phyloP scores from a whole-genome alignment of 305 asterid genomes.

The Fraxinus floribunda region DNA sequence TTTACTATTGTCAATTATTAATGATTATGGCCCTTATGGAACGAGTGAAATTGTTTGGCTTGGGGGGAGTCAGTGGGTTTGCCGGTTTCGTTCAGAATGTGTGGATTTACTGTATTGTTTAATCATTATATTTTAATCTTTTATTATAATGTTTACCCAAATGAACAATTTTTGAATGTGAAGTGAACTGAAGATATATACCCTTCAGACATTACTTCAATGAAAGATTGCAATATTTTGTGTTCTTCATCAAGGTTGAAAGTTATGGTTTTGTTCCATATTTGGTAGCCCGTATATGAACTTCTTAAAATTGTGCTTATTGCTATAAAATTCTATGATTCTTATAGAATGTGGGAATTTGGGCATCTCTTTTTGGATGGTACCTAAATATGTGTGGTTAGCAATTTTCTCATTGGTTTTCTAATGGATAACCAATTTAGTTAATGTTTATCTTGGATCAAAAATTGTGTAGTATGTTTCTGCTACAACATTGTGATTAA shows the following conservation, averaged over 20 bases:
- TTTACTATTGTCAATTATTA: background rate
- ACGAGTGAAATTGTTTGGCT: background rate
- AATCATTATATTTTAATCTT: background rate
- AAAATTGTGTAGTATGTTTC: background rate
- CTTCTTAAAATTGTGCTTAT: background rate
- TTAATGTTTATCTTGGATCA: background rate
- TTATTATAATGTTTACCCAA: background rate
- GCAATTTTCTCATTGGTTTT: background rate
- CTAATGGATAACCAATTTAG: background rate
- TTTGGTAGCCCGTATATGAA: background rate
- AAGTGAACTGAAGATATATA: background rate
- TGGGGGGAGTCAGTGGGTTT: background rate
- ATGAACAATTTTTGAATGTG: background rate
- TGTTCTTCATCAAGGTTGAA: background rate
- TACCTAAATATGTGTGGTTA: background rate
- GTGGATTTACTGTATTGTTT: background rate
- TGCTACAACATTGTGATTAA: background rate
- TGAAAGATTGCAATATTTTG: background rate
- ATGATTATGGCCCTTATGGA: background rate
- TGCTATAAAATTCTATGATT: background rate
- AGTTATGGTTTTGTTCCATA: background rate
- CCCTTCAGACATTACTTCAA: background rate
- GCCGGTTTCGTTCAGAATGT: background rate
- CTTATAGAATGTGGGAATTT: background rate
- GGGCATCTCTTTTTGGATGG: background rate